Percentiles rank a stretch among this genome's conserved stretches.
These are phyloP conservation scores for Sphagnum magellanicum DNA, from an alignment of 228 moss, liverwort and hornwort species.

Conservation along the genomic window DNA sequence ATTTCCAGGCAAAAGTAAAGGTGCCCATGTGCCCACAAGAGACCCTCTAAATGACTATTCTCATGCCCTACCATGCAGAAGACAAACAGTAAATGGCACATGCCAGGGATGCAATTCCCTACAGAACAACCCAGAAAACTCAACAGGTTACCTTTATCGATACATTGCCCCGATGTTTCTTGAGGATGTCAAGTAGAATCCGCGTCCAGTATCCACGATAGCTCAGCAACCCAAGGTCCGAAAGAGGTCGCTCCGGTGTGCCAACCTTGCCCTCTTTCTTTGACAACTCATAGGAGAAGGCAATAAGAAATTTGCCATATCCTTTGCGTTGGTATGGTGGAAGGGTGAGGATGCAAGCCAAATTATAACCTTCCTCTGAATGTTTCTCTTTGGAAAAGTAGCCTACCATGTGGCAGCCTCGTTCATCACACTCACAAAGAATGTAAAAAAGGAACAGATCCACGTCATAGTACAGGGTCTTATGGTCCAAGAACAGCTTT, in stretches of 20 bases:
- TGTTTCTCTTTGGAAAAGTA: constrained; percentile 98
- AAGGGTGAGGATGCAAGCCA: constrained; percentile 87
- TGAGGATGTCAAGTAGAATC: constrained; percentile 82
- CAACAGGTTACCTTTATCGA: constrained; percentile 65
- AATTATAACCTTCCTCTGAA: constrained; percentile 90
- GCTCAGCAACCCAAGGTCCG: constrained; percentile 87
- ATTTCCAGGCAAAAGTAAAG: no score
- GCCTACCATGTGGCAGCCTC: constrained; percentile 96
- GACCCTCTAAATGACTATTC: no score
- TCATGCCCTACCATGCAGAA: no score
- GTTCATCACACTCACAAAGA: constrained; percentile 91
- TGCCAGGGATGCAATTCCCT: no score
- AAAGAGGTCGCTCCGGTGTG: constrained; percentile 88
- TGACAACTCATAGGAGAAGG: constrained; percentile 89
- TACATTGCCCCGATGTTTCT: constrained; percentile 97
- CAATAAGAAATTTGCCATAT: constrained; percentile 91
- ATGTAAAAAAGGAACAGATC: constrained; percentile 94
- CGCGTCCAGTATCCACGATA: constrained; percentile 96
- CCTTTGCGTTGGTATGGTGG: constrained; percentile 97
- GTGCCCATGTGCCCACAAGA: no score
- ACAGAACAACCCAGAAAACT: no score
- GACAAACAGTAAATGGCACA: no score
- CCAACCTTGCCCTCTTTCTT: constrained; percentile 96
- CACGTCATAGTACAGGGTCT: constrained; percentile 93
- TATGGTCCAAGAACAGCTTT: constrained; percentile 88